Base-by-base conservation (phyloP, 2,329 filamentous ascomycete genomes). In the Phaeosphaeriaceae sp. region DNA sequence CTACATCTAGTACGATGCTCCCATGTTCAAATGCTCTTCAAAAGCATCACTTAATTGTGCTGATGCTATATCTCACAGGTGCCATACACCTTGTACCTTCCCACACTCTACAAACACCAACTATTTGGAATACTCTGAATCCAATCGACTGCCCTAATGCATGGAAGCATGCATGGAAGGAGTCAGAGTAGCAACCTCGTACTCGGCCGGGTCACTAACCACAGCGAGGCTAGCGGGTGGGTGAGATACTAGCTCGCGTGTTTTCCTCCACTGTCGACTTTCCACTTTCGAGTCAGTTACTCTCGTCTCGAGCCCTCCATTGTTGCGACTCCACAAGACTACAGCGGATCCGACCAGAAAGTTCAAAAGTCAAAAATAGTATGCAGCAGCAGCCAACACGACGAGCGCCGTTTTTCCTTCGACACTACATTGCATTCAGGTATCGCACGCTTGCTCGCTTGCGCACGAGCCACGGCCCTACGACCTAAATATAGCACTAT, bases 141-240 rank as follows among this genome's bases (percentile, higher is more conserved):
- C 31, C 6, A 36, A 36, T 15, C 21, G 15, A 33, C 11, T 20
- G 22, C 40, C 19, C 19, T 20, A 20, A 51, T 55, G 56, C 52
- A 58, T 48, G 31, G 56, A 54, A 54, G 25, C 7, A 36, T 53
- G 56, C 52, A 55, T 41, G 25, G 56, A 55, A 59, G 36, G 10
- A 22, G 36, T 51, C 19, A 24, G 27, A 22, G 33, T 15, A 19
- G 22, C 24, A n/a, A 51, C 53, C 53, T 49, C 46, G 27, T 46
- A n/a, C 33, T 41, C 45, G 15, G 15, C 22, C 7, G 41, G 10
- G n/a, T 20, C 9, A 11, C n/a, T 48, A 17, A 46, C 9, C 41
- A 47, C 2, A 45, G 24, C 24, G 27, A 44, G 36, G 9, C 20
- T 47, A 47, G 22, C 45, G 9, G 9, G 3, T 11, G 13, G n/a